Evolutionary conservation across 2,329 filamentous ascomycete species (phyloP), one percentile per base, ranked within the genome.

Genomic region (Aspergillus tanneri): DNA sequence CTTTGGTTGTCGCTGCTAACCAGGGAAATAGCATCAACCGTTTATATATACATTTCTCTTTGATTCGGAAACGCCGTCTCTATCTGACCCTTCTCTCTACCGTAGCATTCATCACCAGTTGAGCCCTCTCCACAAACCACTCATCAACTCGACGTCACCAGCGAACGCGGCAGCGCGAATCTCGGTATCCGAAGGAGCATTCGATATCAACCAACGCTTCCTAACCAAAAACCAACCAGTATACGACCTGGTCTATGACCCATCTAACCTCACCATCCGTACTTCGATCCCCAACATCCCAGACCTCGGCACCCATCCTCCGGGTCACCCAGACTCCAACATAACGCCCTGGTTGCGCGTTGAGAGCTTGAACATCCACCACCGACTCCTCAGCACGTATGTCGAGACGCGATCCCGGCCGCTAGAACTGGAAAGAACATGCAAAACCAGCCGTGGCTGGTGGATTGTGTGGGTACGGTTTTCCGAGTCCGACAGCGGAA

Each of bases 391-490:
- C 21, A 76, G 76, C 47, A 83, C 79, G 0, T 72, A 82, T 42
- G 62, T 66, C n/a, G 73, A 75, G 48, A 82, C 81, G 2, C 72
- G 77, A 2, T 66, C 66, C 18, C 67, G 66, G 1, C 54, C 64
- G 1, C 63, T 69, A 7, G 81, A 85, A 52, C 70, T 80, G 5
- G 83, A 86, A 58, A 73, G 80, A 24, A 84, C 79, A 1, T 79
- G 78, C 63, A 85, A 85, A 65, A 85, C 82, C 0, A 76, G 68
- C 35, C 75, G 82, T n/a, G 80, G 80, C 5, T 86, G 82, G 82
- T 86, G 83, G 83, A 74, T 86, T 2, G 77, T 84, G 18, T 86
- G 83, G 82, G 77, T 85, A 65, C 75, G 80, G 7, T 65, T 84
- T 23, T 70, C 71, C 4, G 42, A 49, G 37, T 39, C 43, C 10